Evolutionary conservation across 1,139 yeast species (phyloP).

Genomic region (Geotrichum candidum): DNA sequence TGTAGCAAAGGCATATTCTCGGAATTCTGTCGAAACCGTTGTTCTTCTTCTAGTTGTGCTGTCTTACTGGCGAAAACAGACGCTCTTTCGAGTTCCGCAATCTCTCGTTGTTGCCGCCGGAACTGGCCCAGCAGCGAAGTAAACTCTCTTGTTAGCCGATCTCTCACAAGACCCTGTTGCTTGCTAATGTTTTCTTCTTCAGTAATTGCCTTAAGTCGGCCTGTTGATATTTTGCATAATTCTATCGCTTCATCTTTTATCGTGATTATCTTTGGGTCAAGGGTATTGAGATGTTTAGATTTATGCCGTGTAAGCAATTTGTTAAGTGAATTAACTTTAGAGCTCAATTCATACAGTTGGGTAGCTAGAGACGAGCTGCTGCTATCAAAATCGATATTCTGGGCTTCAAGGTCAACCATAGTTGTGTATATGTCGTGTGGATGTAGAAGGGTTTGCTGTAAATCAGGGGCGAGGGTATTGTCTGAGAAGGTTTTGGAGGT

Average conservation of each 20-base stretch:
- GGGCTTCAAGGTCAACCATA: slow-evolving; percentile 13
- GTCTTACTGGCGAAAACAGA: slow-evolving; percentile 5
- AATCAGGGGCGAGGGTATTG: background rate
- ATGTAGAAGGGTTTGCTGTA: background rate
- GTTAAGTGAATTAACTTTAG: slow-evolving; percentile 22
- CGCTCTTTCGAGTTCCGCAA: slow-evolving; percentile 17
- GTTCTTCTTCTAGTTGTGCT: slow-evolving; percentile 16
- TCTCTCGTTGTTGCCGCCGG: slow-evolving; percentile 35
- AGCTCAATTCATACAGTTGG: slow-evolving; percentile 23
- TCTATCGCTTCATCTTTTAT: slow-evolving; percentile 24
- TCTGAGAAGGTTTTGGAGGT: background rate
- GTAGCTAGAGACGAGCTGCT: slow-evolving; percentile 23
- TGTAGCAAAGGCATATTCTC: slow-evolving; percentile 35
- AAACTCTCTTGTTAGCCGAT: slow-evolving; percentile 42
- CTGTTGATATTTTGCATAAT: slow-evolving; percentile 22
- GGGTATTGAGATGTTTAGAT: slow-evolving; percentile 11
- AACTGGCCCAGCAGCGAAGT: slow-evolving; percentile 39
- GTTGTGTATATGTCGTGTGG: background rate
- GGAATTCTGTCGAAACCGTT: slow-evolving; percentile 28
- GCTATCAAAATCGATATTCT: slow-evolving; percentile 20
- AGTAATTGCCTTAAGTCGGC: slow-evolving; percentile 21
- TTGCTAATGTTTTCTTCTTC: slow-evolving; percentile 21
- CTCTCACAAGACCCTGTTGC: slow-evolving; percentile 35
- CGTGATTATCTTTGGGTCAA: slow-evolving; percentile 21
- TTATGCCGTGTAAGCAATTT: slow-evolving; percentile 10